Base-by-base conservation (phyloP, 805 yeast genomes). In the Lachancea lanzarotensis region DNA sequence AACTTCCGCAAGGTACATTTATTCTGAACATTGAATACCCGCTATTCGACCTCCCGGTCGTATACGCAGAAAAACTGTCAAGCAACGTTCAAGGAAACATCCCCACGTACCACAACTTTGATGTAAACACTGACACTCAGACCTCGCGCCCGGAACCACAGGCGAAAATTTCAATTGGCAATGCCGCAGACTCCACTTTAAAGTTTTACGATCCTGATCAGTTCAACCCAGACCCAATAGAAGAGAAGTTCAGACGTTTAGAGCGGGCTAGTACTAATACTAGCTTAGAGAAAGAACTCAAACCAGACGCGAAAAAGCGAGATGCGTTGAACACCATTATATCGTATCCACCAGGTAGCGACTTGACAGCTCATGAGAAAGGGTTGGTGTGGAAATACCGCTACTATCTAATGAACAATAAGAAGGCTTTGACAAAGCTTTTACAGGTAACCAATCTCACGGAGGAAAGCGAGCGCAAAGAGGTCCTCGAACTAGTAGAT, bases 341-440 rank as follows among this genome's bases (percentile, higher is more conserved):
- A 42, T 70, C 71, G 19, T 86, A 82, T 56, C 90, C 96, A 2
- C 89, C 96, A 3, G 91, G 87, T 36, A 85, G 85, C 43, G 84
- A 81, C 52, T 69, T 93, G 38, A 75, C 82, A 5, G 90, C 84
- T 42, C 81, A 82, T 57, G 96, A 91, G 53, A 87, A 84, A 67
- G 87, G 88, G 51, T 65, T 88, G 56, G 74, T 91, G 9, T 91
- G 98, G 97, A 86, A 84, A 62, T 91, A 84, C 64, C 68, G 98
- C 43, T 93, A 85, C 65, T 90, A 81, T 62, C 66, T 85, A 16
- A 69, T 84, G n/a, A 75, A 81, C 43, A 80, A 80, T 53, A 78
- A 78, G 56, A 77, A 74, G 45, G 82, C 83, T 1, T 68, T 86
- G 45, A 82, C 90, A 22, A 91, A 91, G 62, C 82, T 93, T 48